Conservation (phyloP, 352 stramenopile genomes). For the Globisporangium lucens region DNA sequence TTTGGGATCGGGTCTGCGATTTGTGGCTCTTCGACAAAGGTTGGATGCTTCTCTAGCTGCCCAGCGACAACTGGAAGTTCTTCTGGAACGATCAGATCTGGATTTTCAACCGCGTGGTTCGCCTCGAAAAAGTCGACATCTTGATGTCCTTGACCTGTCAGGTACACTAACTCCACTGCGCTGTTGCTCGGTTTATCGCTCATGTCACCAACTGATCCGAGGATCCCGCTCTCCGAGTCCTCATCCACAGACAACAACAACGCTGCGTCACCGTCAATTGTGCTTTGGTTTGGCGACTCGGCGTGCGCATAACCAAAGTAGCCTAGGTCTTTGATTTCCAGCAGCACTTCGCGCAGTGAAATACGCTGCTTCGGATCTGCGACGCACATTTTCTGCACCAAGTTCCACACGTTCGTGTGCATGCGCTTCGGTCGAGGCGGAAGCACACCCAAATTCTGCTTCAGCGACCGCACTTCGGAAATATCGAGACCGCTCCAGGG, state of each 20-base stretch:
- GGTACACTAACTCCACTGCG: slow-evolving; percentile 5
- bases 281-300: slow-evolving; percentile 16
- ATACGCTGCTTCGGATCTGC: slow-evolving; percentile 44
- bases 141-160: slow-evolving; percentile 9
- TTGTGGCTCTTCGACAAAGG: background rate
- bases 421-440: slow-evolving; percentile 47
- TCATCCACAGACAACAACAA: background rate
- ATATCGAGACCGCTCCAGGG: slow-evolving; percentile 52
- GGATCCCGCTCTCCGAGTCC: background rate
- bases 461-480: slow-evolving; percentile 47
- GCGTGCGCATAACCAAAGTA: slow-evolving; percentile 30
- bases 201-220: background rate
- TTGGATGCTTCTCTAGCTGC: background rate
- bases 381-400: slow-evolving; percentile 67
- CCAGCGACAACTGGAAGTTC: background rate
- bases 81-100: background rate
- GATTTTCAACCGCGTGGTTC: background rate
- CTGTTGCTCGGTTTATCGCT: background rate
- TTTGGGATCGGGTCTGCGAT: background rate
- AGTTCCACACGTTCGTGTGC: slow-evolving; percentile 38
- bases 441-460: slow-evolving; percentile 45
- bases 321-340: slow-evolving; percentile 44
- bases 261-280: slow-evolving; percentile 3
- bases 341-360: slow-evolving; percentile 41
- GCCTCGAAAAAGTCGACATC: slow-evolving; percentile 12